Conservation (phyloP, 257 asterid genomes). For the Salvia rosmarinus region DNA sequence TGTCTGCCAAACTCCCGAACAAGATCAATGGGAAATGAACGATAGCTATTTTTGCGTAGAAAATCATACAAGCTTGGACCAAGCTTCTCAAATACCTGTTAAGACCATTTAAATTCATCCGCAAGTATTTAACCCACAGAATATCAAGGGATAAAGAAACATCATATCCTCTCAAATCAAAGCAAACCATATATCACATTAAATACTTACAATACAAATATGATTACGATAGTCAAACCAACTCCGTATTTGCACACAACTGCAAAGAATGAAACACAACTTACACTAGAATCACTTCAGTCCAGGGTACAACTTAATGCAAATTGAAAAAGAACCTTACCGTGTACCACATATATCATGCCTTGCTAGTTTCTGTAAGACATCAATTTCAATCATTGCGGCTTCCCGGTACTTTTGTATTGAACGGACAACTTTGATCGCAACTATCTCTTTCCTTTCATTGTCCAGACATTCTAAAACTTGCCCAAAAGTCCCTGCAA, state of each 20-base stretch:
- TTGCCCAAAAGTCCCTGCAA: conserved; percentile 82
- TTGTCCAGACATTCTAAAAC: conserved; percentile 76
- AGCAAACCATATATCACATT: conserved; percentile 46
- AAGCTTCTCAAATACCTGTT: conserved; percentile 99
- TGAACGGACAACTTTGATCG: conserved; percentile 77
- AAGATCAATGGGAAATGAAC: conserved; percentile 94
- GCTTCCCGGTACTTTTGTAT: conserved; percentile 82
- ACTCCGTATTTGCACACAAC: conserved; percentile 95
- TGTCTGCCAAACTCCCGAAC: conserved; percentile 94
- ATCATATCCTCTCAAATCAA: conserved; percentile 39
- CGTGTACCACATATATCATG: conserved; percentile 62
- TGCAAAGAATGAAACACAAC: conserved; percentile 70
- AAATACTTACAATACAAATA: conserved; percentile 82
- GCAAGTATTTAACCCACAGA: conserved; percentile 56
- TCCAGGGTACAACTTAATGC: conserved; percentile 29
- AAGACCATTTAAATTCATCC: conserved; percentile 75
- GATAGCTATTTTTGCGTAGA: conserved; percentile 91
- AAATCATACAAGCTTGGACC: conserved; percentile 98
- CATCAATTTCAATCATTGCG: conserved; percentile 85
- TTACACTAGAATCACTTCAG: conserved; percentile 59
- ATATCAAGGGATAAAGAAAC: conserved; percentile 45
- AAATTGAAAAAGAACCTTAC: conserved; percentile 42
- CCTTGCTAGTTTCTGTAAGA: conserved; percentile 70
- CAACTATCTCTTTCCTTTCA: conserved; percentile 80
- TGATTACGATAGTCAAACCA: conserved; percentile 93